Evolutionary conservation across 2,329 filamentous ascomycete species (phyloP).

Genomic region (Bertia moriformis): DNA sequence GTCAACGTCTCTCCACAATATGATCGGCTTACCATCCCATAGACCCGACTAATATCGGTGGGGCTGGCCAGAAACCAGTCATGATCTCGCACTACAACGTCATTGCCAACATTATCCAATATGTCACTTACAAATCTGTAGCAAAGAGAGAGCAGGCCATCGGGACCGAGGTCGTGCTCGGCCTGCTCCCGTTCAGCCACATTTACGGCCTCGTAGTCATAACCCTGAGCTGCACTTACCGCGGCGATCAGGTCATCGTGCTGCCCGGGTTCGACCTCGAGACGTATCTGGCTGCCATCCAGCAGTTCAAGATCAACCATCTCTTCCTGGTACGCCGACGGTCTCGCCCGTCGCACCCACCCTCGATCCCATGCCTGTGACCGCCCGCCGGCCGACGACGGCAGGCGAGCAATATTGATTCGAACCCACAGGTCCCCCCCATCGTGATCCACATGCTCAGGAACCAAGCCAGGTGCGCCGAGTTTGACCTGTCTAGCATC

Average conservation of each 20-base stretch:
- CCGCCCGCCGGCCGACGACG: no score
- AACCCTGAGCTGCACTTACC: conserved; percentile 45
- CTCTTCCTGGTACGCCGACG: conserved; percentile 8
- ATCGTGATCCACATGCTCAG: conserved; percentile 7
- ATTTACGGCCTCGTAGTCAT: conserved; percentile 68
- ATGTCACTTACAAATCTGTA: conserved; percentile 22
- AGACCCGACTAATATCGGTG: background rate
- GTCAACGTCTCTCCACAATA: background rate
- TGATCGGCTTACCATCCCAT: background rate
- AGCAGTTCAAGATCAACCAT: conserved; percentile 6
- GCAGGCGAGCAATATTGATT: no score
- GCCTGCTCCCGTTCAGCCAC: conserved; percentile 67
- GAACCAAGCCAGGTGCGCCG: conserved; percentile 4
- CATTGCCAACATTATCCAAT: conserved; percentile 8
- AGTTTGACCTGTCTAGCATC: conserved; percentile 7
- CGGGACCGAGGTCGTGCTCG: conserved; percentile 34
- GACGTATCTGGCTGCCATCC: conserved; percentile 5
- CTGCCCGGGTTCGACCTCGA: conserved; percentile 2
- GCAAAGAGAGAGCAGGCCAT: conserved; percentile 19
- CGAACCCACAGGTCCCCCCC: conserved; percentile 31
- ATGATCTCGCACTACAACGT: conserved; percentile 8
- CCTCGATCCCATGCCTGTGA: no score
- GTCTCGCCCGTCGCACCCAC: background rate
- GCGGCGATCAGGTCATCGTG: background rate
- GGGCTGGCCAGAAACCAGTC: conserved; percentile 45